Conservation (phyloP, 306 rosid species). For the Nissolia schottii region DNA sequence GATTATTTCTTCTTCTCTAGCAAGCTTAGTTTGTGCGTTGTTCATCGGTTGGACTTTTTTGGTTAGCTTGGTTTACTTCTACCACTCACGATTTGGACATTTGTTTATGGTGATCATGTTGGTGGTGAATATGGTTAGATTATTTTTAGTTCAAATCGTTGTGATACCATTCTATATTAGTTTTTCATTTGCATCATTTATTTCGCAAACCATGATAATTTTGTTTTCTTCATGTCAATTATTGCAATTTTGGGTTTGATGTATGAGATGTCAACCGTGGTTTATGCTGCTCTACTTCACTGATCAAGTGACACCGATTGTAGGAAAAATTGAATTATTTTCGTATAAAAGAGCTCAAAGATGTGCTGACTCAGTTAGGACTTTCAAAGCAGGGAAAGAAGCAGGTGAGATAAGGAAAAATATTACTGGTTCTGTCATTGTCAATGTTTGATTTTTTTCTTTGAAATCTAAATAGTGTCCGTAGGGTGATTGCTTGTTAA, state of each 20-base stretch:
- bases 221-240: not conserved
- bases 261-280: not conserved
- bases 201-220: not conserved
- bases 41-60: slow-evolving; percentile 5
- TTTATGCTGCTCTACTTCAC: not conserved
- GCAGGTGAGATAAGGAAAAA: slow-evolving; percentile 60
- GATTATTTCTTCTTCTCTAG: not conserved
- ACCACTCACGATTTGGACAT: not conserved
- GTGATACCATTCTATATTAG: not conserved
- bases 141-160: not conserved
- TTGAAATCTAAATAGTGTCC: not conserved
- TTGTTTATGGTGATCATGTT: not conserved
- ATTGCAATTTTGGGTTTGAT: not conserved
- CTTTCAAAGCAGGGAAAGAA: slow-evolving; percentile 98
- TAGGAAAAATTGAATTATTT: slow-evolving; percentile 81
- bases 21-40: not conserved
- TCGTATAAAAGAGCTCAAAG: slow-evolving; percentile 92
- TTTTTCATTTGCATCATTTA: not conserved
- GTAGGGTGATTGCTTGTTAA: not conserved
- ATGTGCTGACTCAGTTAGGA: slow-evolving; percentile 80
- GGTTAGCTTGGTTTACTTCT: not conserved
- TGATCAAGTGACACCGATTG: slow-evolving; percentile 11
- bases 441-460: not conserved
- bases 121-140: not conserved
- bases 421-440: slow-evolving; percentile 10